A percentile compares a stretch with the other conserved stretches of the same genome.
Evolutionary conservation across 192 early-diverging fungal genomes (phyloP).

Genomic region (Spinellus fusiger): DNA sequence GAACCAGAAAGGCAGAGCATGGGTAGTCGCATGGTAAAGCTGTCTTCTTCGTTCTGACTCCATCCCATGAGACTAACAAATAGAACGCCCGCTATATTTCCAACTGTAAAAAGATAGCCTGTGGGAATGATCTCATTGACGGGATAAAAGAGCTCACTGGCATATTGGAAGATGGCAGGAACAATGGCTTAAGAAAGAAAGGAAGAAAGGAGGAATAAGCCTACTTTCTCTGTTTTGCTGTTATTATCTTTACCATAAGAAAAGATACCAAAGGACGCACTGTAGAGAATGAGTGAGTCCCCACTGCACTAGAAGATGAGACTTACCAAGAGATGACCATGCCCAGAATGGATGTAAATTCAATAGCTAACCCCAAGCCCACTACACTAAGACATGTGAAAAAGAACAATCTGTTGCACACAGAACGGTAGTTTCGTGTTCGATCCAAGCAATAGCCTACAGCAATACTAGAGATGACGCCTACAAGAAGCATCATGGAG

Average conservation of each 20-base stretch:
- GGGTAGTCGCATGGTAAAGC: conserved; percentile 36
- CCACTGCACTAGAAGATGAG: background rate
- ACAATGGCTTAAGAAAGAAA: conserved; percentile 26
- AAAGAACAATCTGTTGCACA: conserved; percentile 23
- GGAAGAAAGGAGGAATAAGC: background rate
- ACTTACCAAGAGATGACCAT: conserved; percentile 31
- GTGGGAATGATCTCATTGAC: conserved; percentile 36
- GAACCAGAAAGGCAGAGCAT: conserved; percentile 9
- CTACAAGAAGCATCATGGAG: conserved; percentile 25
- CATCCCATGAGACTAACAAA: conserved; percentile 35
- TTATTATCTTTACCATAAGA: conserved; percentile 29
- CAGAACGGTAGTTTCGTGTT: conserved; percentile 16
- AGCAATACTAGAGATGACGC: conserved; percentile 28
- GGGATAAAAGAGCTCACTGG: conserved; percentile 31
- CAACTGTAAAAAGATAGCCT: conserved; percentile 29
- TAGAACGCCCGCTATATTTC: conserved; percentile 30
- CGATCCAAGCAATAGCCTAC: conserved; percentile 30
- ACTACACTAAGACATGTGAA: conserved; percentile 16
- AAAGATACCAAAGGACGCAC: conserved; percentile 29
- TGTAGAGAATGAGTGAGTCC: background rate
- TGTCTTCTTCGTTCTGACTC: conserved; percentile 11
- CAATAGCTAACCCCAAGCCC: conserved; percentile 12
- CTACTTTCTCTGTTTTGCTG: background rate
- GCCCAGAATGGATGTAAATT: conserved; percentile 2
- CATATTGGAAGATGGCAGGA: conserved; percentile 37